phyloP scores from a whole-genome alignment of 1,284 basidiomycete species.

The Neonothopanus nambi region DNA sequence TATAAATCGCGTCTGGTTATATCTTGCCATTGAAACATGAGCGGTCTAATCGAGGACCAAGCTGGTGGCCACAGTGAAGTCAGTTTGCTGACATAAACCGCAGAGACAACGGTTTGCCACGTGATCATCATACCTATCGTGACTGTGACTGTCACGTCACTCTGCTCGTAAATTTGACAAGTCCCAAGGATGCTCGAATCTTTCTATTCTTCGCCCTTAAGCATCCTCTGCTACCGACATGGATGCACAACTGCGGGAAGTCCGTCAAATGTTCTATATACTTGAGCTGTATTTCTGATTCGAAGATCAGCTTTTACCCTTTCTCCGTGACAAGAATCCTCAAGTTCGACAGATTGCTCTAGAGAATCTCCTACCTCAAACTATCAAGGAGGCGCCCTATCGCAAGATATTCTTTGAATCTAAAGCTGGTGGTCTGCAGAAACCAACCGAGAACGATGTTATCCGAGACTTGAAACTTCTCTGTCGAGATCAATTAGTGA shows the following conservation, averaged over 20 bases:
- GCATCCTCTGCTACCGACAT: constrained; percentile 29
- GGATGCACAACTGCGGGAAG: constrained; percentile 65
- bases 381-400: constrained; percentile 68
- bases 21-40: constrained; percentile 51
- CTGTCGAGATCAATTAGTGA: constrained; percentile 83
- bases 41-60: not conserved
- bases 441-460: constrained; percentile 65
- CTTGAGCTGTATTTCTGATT: not conserved
- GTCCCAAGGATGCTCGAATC: not conserved
- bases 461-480: constrained; percentile 80
- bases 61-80: constrained; percentile 8
- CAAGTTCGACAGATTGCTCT: constrained; percentile 88
- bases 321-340: constrained; percentile 85
- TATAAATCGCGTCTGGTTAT: constrained; percentile 68
- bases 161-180: not conserved
- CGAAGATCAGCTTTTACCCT: constrained; percentile 68
- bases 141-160: not conserved
- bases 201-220: not conserved
- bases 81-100: constrained; percentile 24
- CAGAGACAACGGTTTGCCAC: not conserved
- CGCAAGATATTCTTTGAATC: constrained; percentile 75
- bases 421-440: constrained; percentile 53
- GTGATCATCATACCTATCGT: not conserved
- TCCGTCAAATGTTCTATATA: constrained; percentile 21
- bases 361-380: constrained; percentile 80